Evolutionary conservation across 805 yeast species (phyloP).

Genomic region (Kuraishia ogatae): DNA sequence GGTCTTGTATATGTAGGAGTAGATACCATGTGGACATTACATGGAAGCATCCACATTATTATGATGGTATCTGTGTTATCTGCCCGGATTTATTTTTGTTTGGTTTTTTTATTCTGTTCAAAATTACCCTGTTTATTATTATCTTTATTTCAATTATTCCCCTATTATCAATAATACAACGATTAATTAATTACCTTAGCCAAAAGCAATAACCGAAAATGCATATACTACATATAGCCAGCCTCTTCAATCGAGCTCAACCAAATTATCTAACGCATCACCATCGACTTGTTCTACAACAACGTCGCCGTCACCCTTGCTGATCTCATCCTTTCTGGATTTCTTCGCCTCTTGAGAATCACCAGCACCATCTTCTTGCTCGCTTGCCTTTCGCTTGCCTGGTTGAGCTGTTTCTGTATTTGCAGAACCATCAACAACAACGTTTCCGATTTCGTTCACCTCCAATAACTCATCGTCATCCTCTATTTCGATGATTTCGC

Average conservation of each 20-base stretch:
- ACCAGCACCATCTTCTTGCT: not conserved
- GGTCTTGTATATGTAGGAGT: not conserved
- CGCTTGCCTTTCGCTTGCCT: not conserved
- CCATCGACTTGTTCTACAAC: too few relatives aligned
- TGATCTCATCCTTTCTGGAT: not conserved
- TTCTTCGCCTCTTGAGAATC: not conserved
- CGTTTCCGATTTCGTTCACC: not conserved
- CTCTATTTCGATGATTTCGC: conserved; percentile 2
- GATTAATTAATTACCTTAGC: not conserved
- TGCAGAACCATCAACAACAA: too few relatives aligned
- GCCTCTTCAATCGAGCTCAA: not conserved
- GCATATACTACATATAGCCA: not conserved
- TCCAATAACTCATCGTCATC: conserved; percentile 3
- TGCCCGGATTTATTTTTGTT: too few relatives aligned
- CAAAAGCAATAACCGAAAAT: not conserved
- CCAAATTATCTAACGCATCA: not conserved
- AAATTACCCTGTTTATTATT: too few relatives aligned
- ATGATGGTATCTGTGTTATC: not conserved
- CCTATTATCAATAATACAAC: not conserved
- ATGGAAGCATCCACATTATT: not conserved
- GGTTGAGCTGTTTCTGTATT: not conserved
- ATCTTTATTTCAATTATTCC: not conserved
- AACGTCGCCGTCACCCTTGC: not conserved
- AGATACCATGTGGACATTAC: not conserved
- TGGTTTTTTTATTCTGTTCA: not conserved